Percentiles rank a stretch among this genome's conserved stretches.
Conservation (phyloP, 768 basidiomycete genomes). For the Hirschioporus abietinus region DNA sequence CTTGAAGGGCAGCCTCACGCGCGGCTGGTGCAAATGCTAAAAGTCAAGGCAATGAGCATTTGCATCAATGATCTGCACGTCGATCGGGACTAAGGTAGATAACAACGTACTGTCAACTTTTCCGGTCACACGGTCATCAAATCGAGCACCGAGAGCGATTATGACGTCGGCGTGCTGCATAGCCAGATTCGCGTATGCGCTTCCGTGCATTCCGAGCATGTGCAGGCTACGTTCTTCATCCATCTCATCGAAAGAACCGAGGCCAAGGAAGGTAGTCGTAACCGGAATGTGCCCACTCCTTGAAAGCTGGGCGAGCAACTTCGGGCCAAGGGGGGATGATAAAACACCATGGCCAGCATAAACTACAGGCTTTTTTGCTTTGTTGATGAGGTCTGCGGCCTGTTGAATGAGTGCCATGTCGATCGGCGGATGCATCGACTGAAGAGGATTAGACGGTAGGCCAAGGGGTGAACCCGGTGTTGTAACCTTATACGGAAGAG, state of each 20-base stretch:
- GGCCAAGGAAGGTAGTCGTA: conserved; percentile 92
- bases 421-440: conserved; percentile 44
- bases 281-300: conserved; percentile 93
- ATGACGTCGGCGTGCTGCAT: conserved; percentile 98
- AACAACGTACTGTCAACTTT: conserved; percentile 56
- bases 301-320: conserved; percentile 71
- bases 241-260: conserved; percentile 92
- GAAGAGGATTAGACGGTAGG: conserved; percentile 70
- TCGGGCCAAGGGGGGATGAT: conserved; percentile 74
- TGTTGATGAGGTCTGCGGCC: conserved; percentile 89
- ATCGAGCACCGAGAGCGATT: conserved; percentile 93
- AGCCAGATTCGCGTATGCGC: conserved; percentile 94
- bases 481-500: conserved; percentile 81
- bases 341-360: conserved; percentile 93
- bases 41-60: not conserved
- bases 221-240: conserved; percentile 75
- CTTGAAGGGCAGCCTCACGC: conserved; percentile 73
- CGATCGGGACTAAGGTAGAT: not conserved
- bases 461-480: conserved; percentile 74
- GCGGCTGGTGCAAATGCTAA: conserved; percentile 85
- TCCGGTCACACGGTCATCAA: conserved; percentile 97
- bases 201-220: conserved; percentile 99
- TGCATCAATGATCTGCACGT: not conserved
- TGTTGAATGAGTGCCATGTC: conserved; percentile 68
- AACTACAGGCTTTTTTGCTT: conserved; percentile 84